Evolutionary conservation across 169 alveolate species (phyloP).

Genomic region (Cryptosporidium bovis): DNA sequence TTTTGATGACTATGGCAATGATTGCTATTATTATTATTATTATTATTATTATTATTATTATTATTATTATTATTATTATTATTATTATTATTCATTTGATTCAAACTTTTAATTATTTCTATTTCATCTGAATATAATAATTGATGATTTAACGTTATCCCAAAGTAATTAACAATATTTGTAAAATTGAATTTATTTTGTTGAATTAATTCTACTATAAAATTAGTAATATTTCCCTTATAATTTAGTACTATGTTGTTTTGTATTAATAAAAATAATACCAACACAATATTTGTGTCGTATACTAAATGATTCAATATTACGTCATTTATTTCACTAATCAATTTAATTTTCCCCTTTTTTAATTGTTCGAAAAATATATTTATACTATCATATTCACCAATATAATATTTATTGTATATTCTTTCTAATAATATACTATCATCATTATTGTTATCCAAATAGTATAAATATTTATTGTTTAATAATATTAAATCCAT

Average conservation of each 20-base stretch:
- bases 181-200: background rate
- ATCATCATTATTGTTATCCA: slow-evolving; percentile 18
- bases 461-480: background rate
- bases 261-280: slow-evolving; percentile 31
- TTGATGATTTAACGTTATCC: slow-evolving; percentile 18
- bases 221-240: slow-evolving; percentile 8
- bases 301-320: slow-evolving; percentile 1
- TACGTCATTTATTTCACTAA: slow-evolving; percentile 3
- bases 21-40: background rate
- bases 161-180: background rate
- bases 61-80: background rate
- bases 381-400: slow-evolving; percentile 15
- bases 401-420: background rate
- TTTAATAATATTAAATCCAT: background rate
- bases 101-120: slow-evolving; percentile 28
- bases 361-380: background rate
- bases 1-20: too few relatives aligned
- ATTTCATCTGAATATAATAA: slow-evolving; percentile 6
- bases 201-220: background rate
- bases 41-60: background rate
- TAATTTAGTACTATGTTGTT: slow-evolving; percentile 11
- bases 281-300: slow-evolving; percentile 38
- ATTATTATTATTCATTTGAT: slow-evolving; percentile 1
- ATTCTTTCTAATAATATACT: slow-evolving; percentile 16
- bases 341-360: background rate